phyloP scores from a whole-genome alignment of 2,329 filamentous ascomycete genomes.

The Aspergillus unguis region DNA sequence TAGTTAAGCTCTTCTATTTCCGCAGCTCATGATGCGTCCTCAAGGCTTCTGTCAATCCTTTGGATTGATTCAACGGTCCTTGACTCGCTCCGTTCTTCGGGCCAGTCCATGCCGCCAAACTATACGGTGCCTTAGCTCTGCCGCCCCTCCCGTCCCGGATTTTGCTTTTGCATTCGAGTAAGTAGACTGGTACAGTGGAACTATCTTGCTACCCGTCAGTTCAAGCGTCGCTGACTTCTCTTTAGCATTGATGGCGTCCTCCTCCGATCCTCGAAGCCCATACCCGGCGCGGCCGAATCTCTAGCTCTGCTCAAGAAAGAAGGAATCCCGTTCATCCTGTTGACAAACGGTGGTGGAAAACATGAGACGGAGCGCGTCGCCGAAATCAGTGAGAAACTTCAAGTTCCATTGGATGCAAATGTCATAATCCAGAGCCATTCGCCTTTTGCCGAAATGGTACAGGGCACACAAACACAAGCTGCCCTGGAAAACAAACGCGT shows the following conservation, averaged over 20 bases:
- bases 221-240: constrained; percentile 13
- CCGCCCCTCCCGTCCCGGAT: constrained; percentile 31
- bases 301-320: constrained; percentile 70
- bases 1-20: neutral
- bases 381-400: constrained; percentile 65
- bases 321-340: constrained; percentile 83
- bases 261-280: constrained; percentile 72
- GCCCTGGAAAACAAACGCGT: constrained; percentile 64
- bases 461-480: constrained; percentile 53
- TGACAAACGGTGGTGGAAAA: constrained; percentile 93
- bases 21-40: constrained; percentile 23
- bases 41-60: constrained; percentile 26
- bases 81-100: constrained; percentile 17
- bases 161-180: constrained; percentile 49
- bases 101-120: constrained; percentile 19
- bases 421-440: constrained; percentile 90
- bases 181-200: constrained; percentile 14
- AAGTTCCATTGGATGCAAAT: constrained; percentile 60
- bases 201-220: constrained; percentile 3
- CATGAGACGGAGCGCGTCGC: constrained; percentile 70
- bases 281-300: constrained; percentile 73
- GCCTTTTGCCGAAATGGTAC: constrained; percentile 71
- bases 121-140: constrained; percentile 29
- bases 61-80: constrained; percentile 25
- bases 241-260: constrained; percentile 89